A percentile compares a stretch with the other conserved stretches of the same genome.
Conservation (phyloP, 768 basidiomycete species). For the Rickenella mellea region DNA sequence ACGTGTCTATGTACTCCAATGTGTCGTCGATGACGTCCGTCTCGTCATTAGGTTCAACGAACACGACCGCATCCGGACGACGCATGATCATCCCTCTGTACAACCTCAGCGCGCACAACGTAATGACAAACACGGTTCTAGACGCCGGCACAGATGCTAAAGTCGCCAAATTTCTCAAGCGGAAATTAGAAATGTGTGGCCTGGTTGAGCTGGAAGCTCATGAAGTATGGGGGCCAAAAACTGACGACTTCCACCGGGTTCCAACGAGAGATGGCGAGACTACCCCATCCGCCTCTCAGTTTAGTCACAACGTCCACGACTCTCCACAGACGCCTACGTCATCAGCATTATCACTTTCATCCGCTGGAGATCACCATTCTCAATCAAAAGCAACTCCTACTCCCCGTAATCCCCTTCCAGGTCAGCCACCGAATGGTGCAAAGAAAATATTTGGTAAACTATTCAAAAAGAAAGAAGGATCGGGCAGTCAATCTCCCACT, state of each 20-base stretch:
- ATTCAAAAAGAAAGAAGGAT: conserved; percentile 48
- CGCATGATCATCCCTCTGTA: conserved; percentile 79
- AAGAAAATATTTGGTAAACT: conserved; percentile 60
- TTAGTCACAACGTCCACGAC: conserved; percentile 6
- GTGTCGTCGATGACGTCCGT: conserved; percentile 19
- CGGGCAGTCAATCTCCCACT: background rate
- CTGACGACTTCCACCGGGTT: background rate
- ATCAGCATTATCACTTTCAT: conserved; percentile 22
- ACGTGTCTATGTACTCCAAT: conserved; percentile 30
- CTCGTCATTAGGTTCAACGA: conserved; percentile 18
- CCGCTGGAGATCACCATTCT: conserved; percentile 12
- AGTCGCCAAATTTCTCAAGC: conserved; percentile 60
- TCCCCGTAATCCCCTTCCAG: conserved; percentile 14
- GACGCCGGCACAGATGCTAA: conserved; percentile 86
- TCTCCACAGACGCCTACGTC: conserved; percentile 20
- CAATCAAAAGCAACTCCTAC: conserved; percentile 5
- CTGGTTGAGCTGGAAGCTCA: conserved; percentile 74
- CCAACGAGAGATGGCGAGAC: background rate
- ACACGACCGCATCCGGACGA: conserved; percentile 36
- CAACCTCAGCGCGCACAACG: conserved; percentile 81
- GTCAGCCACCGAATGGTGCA: conserved; percentile 30
- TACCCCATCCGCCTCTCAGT: background rate
- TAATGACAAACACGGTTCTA: conserved; percentile 76
- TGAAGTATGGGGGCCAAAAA: conserved; percentile 63
- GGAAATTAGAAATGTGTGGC: conserved; percentile 70